phyloP scores from a whole-genome alignment of 495 filamentous ascomycete species.

The Copromyces sp. region DNA sequence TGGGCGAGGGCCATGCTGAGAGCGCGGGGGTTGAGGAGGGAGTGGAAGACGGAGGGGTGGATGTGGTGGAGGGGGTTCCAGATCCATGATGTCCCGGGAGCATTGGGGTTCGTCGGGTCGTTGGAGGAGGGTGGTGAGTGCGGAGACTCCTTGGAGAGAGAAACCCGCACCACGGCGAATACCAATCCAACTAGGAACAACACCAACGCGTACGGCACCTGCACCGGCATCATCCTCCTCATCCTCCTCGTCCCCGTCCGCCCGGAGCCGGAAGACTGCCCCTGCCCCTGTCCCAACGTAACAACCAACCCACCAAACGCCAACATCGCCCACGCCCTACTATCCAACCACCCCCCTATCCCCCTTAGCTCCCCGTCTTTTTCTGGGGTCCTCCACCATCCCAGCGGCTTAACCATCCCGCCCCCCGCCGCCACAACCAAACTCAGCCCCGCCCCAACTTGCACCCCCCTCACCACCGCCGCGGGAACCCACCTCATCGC shows the following conservation, averaged over 20 bases:
- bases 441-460: background rate
- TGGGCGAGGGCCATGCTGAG: constrained; percentile 63
- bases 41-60: constrained; percentile 38
- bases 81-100: background rate
- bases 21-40: constrained; percentile 43
- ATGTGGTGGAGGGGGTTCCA: constrained; percentile 16
- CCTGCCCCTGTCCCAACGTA: background rate
- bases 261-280: background rate
- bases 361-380: background rate
- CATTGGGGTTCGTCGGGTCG: background rate
- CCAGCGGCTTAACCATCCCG: background rate
- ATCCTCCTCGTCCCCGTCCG: background rate
- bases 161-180: constrained; percentile 37
- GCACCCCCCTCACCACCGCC: background rate
- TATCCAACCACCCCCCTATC: background rate
- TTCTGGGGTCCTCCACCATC: background rate
- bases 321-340: background rate
- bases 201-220: constrained; percentile 63
- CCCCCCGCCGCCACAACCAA: background rate
- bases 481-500: background rate
- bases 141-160: constrained; percentile 1
- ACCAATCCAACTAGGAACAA: constrained; percentile 56
- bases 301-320: background rate
- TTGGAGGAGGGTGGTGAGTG: constrained; percentile 1
- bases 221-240: background rate